phyloP scores from a whole-genome alignment of 2,329 filamentous ascomycete species.

The Grosmannia serpens region DNA sequence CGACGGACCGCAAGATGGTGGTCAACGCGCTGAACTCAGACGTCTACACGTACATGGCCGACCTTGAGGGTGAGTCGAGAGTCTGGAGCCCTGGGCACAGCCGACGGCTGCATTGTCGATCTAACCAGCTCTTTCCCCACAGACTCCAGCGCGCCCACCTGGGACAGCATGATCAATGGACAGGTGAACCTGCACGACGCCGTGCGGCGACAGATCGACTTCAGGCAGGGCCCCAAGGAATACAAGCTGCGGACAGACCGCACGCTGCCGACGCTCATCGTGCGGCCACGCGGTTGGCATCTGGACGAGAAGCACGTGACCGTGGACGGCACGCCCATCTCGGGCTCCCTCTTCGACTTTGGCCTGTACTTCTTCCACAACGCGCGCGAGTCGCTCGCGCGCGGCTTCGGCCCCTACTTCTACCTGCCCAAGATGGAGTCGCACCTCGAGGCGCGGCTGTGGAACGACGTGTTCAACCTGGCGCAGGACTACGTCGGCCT shows the following conservation, averaged over 20 bases:
- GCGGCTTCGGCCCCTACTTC: constrained; percentile 87
- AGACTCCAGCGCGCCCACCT: constrained; percentile 94
- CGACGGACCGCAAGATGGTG: constrained; percentile 97
- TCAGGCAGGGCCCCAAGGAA: constrained; percentile 89
- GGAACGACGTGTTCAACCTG: constrained; percentile 97
- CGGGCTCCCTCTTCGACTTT: constrained; percentile 88
- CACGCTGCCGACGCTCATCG: constrained; percentile 76
- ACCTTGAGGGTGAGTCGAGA: constrained; percentile 71
- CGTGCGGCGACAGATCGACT: constrained; percentile 86
- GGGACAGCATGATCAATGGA: constrained; percentile 99
- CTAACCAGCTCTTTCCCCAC: background rate
- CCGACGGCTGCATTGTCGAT: background rate
- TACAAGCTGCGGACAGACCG: constrained; percentile 95
- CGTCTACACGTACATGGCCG: constrained; percentile 98
- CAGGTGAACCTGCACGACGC: constrained; percentile 97
- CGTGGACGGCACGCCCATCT: constrained; percentile 89
- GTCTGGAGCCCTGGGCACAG: no score
- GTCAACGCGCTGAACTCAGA: constrained; percentile 93
- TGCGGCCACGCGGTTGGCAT: constrained; percentile 93
- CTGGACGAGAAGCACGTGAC: constrained; percentile 97
- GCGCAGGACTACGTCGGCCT: constrained; percentile 89
- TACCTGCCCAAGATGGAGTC: constrained; percentile 98
- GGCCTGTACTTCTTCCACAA: constrained; percentile 99
- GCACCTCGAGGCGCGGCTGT: constrained; percentile 89
- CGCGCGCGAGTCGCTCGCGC: constrained; percentile 73